These are phyloP conservation scores for Pochonia chlamydosporia DNA, from an alignment of 2,329 filamentous ascomycete genomes.

Conservation along the genomic window DNA sequence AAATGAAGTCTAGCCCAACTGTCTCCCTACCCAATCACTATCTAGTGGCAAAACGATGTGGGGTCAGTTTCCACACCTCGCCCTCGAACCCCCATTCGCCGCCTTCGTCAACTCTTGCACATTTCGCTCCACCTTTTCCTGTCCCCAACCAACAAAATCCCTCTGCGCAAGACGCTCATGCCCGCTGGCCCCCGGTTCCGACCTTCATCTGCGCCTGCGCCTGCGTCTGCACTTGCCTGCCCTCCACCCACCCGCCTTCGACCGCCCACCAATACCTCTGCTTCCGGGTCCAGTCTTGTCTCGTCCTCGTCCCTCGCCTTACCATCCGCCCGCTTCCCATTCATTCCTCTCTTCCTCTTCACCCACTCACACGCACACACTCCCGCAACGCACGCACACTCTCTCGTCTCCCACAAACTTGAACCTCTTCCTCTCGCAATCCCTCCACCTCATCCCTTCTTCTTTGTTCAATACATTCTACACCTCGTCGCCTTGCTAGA, in stretches of 20 bases:
- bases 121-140: conserved; percentile 14
- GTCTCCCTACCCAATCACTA: conserved; percentile 24
- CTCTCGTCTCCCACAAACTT: not conserved
- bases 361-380: not conserved
- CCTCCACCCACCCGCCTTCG: conserved; percentile 8
- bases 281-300: not conserved
- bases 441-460: not conserved
- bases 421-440: not conserved
- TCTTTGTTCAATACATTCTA: not conserved
- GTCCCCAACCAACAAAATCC: conserved; percentile 25
- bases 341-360: conserved; percentile 3
- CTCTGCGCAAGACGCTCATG: conserved; percentile 11
- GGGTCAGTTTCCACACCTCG: not conserved
- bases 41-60: conserved; percentile 22
- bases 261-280: conserved; percentile 2
- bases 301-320: conserved; percentile 3
- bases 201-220: conserved; percentile 12
- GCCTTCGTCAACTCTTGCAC: conserved; percentile 10
- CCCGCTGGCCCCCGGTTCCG: conserved; percentile 1
- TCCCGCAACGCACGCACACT: not conserved
- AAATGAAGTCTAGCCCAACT: conserved; percentile 12
- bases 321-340: conserved; percentile 5
- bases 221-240: conserved; percentile 13
- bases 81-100: conserved; percentile 23
- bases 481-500: not conserved